Evolutionary conservation across 805 yeast genomes (phyloP), one percentile per base, ranked within the genome.

Genomic region (Candida insectalens): DNA sequence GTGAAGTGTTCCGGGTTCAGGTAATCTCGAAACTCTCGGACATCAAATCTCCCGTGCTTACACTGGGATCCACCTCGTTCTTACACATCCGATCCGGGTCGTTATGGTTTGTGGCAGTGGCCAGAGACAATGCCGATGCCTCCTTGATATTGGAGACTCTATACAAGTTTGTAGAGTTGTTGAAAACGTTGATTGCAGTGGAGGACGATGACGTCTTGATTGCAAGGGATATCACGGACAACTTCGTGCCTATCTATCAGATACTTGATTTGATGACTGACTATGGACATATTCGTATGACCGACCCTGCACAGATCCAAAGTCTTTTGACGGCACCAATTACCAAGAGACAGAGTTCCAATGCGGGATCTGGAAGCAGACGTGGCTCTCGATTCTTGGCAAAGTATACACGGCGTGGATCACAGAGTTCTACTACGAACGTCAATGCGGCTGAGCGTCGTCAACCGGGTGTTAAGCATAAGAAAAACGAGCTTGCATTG

Each of bases 21-120:
- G 95, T 89, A 19, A 84, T 89, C 27, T 65, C 83, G 34, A 70
- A 78, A 21, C 34, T 39, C 36, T 63, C 71, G 3, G 77, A 70
- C 16, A 55, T 63, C 32, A 38, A 77, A 41, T 71, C 84, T 0
- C 89, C 92, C 0, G 67, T 82, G 1, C 60, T 89, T 29, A 92
- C 97, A 0, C 59, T 92, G 29, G 97, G 97, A 1, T 83, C 95
- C 0, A 92, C 97, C 0, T 80, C 95, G 0, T 92, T 89, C 51
- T 67, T 85, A 35, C 88, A 85, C 49, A 77, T 83, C 31, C 73
- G 72, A 42, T 63, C 69, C 19, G 66, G 65, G 10, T 62, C 67
- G 33, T 46, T 89, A 12, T 92, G 94, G 81, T 47, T 85, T 6
- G 94, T 88, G 8, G 94, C 88, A 0, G 87, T 88, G n/a, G 74